Base-by-base conservation (phyloP, 345 rosid species). In the Psidium friedrichsthalianum region DNA sequence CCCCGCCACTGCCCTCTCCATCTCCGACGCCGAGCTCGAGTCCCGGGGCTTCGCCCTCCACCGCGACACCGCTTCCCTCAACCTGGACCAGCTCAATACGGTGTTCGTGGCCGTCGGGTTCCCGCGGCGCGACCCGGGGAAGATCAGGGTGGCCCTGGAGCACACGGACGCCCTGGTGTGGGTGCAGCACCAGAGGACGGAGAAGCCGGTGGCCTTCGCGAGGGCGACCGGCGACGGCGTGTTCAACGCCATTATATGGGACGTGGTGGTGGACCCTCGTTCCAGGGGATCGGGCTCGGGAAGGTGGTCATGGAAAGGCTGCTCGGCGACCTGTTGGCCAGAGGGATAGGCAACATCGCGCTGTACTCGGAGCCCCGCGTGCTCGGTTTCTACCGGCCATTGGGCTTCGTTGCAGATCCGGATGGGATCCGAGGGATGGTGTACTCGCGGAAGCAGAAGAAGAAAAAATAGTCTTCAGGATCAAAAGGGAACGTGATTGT, bases 381-480 rank as follows among this genome's bases (percentile, higher is more conserved):
- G 47, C 92, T 94, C n/a, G 98, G 98, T 86, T 95, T 97, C 86
- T 97, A 95, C 40, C 86, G 99, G 90, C 96, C 98, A 10, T 32
- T 97, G 25, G 97, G 99, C 20, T 97, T 97, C 56, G 96, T 97
- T 13, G 94, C 97, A 18, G 99, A 97, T 84, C 98, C 98, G 49
- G 97, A 91, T 89, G 99, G 99, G 87, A 97, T 97, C 84, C 91
- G 92, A 24, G 99, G 98, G 58, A 95, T 97, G 99, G 98, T 97
- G 40, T 95, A 89, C 86, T 92, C 96, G 10, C 92, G 93, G 61
- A 95, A 93, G 87, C 91, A 88, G 84, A 92, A 59, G 51, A 90
- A 84, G 84, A 94, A 87, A 58, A 93, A 85, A 47, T 90, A 83
- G 89, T 32, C 47, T 32, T 69, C 24, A 16, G 78, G 36, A 69